A percentile compares a stretch with the other conserved stretches of the same genome.
phyloP scores from a whole-genome alignment of 352 stramenopile genomes.

The Globisporangium polare region DNA sequence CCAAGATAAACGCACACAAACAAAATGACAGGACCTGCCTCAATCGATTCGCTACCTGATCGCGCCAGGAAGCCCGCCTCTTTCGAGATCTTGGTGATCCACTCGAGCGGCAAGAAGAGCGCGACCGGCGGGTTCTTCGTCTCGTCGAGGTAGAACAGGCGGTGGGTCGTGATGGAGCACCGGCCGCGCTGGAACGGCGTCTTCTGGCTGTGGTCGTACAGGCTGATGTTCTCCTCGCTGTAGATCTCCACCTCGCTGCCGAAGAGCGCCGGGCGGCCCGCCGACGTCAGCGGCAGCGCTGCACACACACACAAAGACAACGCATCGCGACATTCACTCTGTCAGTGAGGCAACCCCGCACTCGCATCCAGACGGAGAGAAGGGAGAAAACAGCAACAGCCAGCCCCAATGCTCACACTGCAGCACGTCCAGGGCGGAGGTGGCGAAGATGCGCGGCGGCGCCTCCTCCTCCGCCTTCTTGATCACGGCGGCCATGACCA shows the following conservation, averaged over 20 bases:
- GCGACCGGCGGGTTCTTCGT: slow-evolving; percentile 42
- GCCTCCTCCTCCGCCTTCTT: slow-evolving; percentile 12
- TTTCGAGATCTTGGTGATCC: slow-evolving; percentile 65
- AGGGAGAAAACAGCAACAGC: slow-evolving; percentile 2
- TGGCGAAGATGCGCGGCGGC: slow-evolving; percentile 5
- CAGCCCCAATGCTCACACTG: slow-evolving; percentile 39
- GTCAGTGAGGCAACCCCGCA: background rate
- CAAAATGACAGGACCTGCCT: background rate
- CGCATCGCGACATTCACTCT: background rate
- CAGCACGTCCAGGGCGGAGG: slow-evolving; percentile 60
- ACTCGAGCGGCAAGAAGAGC: slow-evolving; percentile 71
- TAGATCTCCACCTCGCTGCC: slow-evolving; percentile 86
- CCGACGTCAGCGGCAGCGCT: slow-evolving; percentile 69
- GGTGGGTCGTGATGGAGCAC: slow-evolving; percentile 80
- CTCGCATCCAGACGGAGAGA: background rate
- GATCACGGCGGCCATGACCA: background rate
- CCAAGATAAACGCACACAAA: background rate
- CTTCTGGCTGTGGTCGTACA: slow-evolving; percentile 83
- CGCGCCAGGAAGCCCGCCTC: slow-evolving; percentile 81
- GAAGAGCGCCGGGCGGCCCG: slow-evolving; percentile 69
- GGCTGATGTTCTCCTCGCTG: slow-evolving; percentile 75
- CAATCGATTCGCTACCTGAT: slow-evolving; percentile 24
- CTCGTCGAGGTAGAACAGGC: slow-evolving; percentile 80
- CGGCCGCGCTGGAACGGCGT: slow-evolving; percentile 62
- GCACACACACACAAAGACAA: background rate